A percentile compares a stretch with the other conserved stretches of the same genome.
Evolutionary conservation across 495 filamentous ascomycete genomes (phyloP).

Genomic region (Aspergillus conjunctus): DNA sequence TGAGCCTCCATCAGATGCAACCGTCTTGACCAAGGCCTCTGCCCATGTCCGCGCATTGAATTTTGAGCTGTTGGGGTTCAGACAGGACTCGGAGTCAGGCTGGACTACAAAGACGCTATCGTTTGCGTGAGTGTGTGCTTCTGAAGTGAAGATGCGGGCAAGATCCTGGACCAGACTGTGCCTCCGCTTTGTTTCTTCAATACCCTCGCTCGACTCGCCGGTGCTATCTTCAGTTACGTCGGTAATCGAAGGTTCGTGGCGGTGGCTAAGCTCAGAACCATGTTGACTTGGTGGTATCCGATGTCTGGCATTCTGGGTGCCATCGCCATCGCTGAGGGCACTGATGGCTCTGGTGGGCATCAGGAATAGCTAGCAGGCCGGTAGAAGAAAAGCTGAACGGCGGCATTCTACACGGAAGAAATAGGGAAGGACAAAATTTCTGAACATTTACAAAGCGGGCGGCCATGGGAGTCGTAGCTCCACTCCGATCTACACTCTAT

Average conservation of each 20-base stretch:
- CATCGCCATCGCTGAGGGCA: not conserved
- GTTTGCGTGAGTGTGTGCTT: not conserved
- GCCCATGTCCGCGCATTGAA: constrained; percentile 33
- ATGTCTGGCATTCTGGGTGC: not conserved
- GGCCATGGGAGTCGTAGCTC: too few species aligned
- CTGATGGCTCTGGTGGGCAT: not conserved
- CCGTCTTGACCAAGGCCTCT: constrained; percentile 44
- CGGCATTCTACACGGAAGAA: not conserved
- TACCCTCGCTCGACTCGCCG: not conserved
- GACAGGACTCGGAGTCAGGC: constrained; percentile 24
- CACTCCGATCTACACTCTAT: not conserved
- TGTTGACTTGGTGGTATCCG: not conserved
- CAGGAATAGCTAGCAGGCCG: not conserved
- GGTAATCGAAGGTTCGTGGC: not conserved
- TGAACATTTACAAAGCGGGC: too few species aligned
- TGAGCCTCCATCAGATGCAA: constrained; percentile 30
- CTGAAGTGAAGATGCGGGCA: not conserved
- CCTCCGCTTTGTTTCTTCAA: not conserved
- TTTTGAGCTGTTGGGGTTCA: constrained; percentile 45
- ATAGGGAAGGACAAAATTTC: not conserved
- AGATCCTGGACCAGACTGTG: not conserved
- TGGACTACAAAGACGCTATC: not conserved
- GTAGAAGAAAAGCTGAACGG: not conserved
- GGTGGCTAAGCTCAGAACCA: not conserved
- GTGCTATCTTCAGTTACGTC: not conserved